Conservation (phyloP, 75 land plant genomes). For the Cryptomeria japonica region DNA sequence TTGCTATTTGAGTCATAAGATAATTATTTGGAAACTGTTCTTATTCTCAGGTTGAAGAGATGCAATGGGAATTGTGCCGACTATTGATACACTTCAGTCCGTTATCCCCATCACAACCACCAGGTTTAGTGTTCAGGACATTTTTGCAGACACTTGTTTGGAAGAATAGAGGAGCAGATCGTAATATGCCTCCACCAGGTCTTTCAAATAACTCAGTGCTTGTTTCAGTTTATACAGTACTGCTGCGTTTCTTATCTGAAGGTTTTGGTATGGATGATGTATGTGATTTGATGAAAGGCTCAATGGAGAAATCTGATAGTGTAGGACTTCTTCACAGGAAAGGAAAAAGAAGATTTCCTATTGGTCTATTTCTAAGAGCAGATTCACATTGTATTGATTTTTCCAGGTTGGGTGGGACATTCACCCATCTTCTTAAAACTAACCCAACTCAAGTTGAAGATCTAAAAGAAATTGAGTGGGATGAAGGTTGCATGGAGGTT, state of each 20-base stretch:
- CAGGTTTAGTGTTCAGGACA: slow-evolving; percentile 78
- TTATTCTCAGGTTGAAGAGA: slow-evolving; percentile 82
- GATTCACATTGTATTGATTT: slow-evolving; percentile 60
- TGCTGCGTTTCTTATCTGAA: slow-evolving; percentile 91
- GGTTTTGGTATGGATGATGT: slow-evolving; percentile 56
- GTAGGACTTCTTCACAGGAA: slow-evolving; percentile 81
- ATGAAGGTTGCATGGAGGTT: slow-evolving; percentile 84
- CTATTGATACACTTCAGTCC: slow-evolving; percentile 73
- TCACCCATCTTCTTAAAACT: slow-evolving; percentile 67
- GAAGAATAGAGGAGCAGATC: slow-evolving; percentile 77
- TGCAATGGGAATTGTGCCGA: slow-evolving; percentile 83
- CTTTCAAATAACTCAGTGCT: slow-evolving; percentile 78
- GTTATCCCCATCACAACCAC: slow-evolving; percentile 45
- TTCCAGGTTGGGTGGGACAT: slow-evolving; percentile 89
- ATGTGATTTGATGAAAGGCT: slow-evolving; percentile 30
- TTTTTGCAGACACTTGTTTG: slow-evolving; percentile 74
- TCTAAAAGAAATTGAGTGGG: slow-evolving; percentile 69
- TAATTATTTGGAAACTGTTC: neutral
- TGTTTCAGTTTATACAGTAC: slow-evolving; percentile 83
- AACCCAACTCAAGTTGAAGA: slow-evolving; percentile 45
- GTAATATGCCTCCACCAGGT: slow-evolving; percentile 70
- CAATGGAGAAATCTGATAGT: slow-evolving; percentile 17
- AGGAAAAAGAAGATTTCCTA: slow-evolving; percentile 55
- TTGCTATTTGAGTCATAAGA: neutral
- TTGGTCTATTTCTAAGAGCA: slow-evolving; percentile 54